phyloP scores from a whole-genome alignment of 2,329 filamentous ascomycete genomes.

The Plenodomus lindquistii region DNA sequence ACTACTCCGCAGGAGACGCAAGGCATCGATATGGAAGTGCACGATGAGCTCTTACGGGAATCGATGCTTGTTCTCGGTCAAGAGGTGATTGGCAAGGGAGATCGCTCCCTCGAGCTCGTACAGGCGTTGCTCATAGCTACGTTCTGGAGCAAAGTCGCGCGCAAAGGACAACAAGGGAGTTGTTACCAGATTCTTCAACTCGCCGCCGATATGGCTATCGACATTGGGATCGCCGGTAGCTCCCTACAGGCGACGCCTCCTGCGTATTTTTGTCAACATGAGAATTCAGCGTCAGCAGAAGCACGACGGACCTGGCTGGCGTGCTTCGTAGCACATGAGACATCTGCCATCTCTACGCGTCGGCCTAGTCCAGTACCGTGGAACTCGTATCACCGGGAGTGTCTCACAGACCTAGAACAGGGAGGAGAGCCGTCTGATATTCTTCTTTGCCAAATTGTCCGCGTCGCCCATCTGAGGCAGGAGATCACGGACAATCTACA shows the following conservation, averaged over 20 bases:
- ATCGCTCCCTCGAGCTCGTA: conserved; percentile 32
- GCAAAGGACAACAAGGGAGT: conserved; percentile 22
- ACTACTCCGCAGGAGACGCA: conserved; percentile 24
- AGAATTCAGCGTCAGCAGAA: conserved; percentile 23
- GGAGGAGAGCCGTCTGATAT: conserved; percentile 20
- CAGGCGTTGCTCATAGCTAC: conserved; percentile 29
- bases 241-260: conserved; percentile 26
- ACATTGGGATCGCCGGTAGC: conserved; percentile 30
- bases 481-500: conserved; percentile 24
- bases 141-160: conserved; percentile 28
- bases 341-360: conserved; percentile 23
- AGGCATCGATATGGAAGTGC: conserved; percentile 21
- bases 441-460: conserved; percentile 31
- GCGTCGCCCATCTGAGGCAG: conserved; percentile 22
- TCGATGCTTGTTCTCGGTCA: conserved; percentile 25
- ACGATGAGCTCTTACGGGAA: conserved; percentile 31
- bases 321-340: conserved; percentile 27
- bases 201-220: conserved; percentile 35
- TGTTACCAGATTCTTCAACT: conserved; percentile 32
- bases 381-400: conserved; percentile 27
- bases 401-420: conserved; percentile 21
- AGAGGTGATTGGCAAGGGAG: conserved; percentile 25
- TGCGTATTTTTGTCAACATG: conserved; percentile 26
- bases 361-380: conserved; percentile 27
- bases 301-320: conserved; percentile 37